Evolutionary conservation across 2,329 filamentous ascomycete genomes (phyloP), one percentile per base, ranked within the genome.

Genomic region (Fusarium sp.): DNA sequence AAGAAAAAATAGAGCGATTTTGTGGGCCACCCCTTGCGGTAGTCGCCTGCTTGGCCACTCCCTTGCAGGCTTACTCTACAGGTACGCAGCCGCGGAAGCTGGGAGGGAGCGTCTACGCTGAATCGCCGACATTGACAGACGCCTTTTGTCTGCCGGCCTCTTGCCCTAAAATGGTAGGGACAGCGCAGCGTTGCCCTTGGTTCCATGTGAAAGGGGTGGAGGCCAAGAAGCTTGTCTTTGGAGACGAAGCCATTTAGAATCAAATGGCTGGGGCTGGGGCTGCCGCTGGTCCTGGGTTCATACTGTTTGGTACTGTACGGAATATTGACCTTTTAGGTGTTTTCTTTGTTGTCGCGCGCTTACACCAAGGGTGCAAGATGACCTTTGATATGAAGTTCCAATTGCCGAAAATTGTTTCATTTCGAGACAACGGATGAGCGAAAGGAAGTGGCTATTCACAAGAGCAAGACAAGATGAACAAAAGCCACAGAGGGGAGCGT

Each of bases 1-100:
- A 74, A 72, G 68, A 71, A 66, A 66, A 70, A 64, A 70, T 58
- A 66, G 64, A 69, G 70, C 63, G 41, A 59, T 69, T 69, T 62
- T 70, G 58, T 70, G 59, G 59, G 63, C 14, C 29, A 40, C 51
- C 42, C 55, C 53, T 59, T 48, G 50, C 51, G 63, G 60, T 58
- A 63, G 50, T 54, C 46, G 61, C 57, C 61, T 54, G 47, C 65
- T 54, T 59, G 33, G 51, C 48, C 52, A 45, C 60, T 50, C 52
- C 56, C 55, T 60, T 52, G 45, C 41, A 55, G 48, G 41, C 40
- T 43, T 45, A 37, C 40, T 50, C 57, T 62, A 27, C 39, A 52
- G 40, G 51, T 67, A 54, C 55, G 48, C 40, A 56, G 66, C 52
- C 55, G 52, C 50, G 59, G 70, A 56, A 56, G 50, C 54, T 53